phyloP scores from a whole-genome alignment of 441 rosid genomes.

The Metrosideros polymorpha region DNA sequence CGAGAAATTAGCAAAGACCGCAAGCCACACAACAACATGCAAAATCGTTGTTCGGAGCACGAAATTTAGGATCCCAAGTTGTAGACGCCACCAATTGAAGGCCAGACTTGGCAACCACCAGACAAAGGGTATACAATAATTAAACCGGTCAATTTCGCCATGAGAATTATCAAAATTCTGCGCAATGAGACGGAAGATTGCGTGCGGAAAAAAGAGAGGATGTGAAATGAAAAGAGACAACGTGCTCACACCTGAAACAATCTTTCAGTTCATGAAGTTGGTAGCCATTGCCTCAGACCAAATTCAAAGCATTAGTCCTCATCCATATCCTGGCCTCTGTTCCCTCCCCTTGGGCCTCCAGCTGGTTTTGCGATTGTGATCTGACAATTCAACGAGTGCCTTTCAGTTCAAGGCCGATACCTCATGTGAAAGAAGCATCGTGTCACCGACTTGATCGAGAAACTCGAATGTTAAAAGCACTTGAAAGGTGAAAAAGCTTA shows the following conservation, averaged over 20 bases:
- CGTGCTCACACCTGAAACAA: not conserved
- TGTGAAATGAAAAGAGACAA: not conserved
- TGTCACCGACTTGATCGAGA: not conserved
- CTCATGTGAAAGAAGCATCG: not conserved
- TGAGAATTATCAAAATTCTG: not conserved
- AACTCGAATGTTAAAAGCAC: not conserved
- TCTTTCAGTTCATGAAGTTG: not conserved
- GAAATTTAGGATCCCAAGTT: not conserved
- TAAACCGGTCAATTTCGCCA: not conserved
- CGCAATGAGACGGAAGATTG: not conserved
- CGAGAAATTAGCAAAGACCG: not conserved
- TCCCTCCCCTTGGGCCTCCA: slow-evolving; percentile 84
- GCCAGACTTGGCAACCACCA: not conserved
- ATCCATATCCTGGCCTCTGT: slow-evolving; percentile 68
- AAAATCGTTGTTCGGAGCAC: not conserved
- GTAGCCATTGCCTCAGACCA: not conserved
- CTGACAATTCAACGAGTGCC: slow-evolving; percentile 28
- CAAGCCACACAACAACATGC: not conserved
- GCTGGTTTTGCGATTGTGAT: slow-evolving; percentile 97
- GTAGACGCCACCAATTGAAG: not conserved
- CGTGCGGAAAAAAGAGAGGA: fast-evolving
- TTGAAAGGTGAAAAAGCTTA: not conserved
- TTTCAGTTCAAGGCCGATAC: not conserved
- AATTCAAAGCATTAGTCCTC: slow-evolving; percentile 45
- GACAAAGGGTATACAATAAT: not conserved